Base-by-base conservation (phyloP, 495 filamentous ascomycete species). In the Neohortaea acidophila region DNA sequence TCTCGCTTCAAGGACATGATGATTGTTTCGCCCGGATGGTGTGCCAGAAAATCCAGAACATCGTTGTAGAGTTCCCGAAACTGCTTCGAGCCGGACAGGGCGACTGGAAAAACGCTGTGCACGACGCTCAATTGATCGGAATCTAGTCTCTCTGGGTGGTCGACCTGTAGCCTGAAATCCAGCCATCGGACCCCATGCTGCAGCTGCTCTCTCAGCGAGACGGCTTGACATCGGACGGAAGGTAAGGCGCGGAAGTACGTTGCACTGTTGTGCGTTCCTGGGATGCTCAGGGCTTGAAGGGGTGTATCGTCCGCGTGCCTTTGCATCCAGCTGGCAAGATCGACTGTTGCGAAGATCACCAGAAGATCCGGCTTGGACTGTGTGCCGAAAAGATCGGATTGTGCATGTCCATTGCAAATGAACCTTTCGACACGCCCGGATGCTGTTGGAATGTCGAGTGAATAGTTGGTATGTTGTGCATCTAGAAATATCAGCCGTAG, bases 191-290 rank as follows among this genome's bases (percentile, higher is more conserved):
- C 77, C 24, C 89, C 89, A 59, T 93, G 91, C 33, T 77, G 61
- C 34, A 97, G 70, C 55, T 97, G 89, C 32, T 72, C 72, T 29
- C 64, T 66, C 4, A 84, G 69, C 30, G 69, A 61, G 18, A 85
- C 83, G 19, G 82, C 76, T 59, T 97, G 89, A 60, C 89, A 97
- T 38, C 89, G 80, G 10, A 97, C 89, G 0, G 83, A 89, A 5
- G 89, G 89, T 0, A 93, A 72, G 14, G 89, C 87, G 19, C 68
- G 58, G 59, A 89, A 66, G 59, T 70, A 76, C 2, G 87, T 89
- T 1, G 87, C 81, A 5, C 77, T 81, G 60, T 97, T 97, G 68
- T 97, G 89, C 0, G 89, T 96, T 39, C 89, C 89, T 2, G 89
- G 91, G 43, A 97, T 92, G 29, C 77, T 84, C 21, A 97, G 72